Conservation (phyloP, 2,329 filamentous ascomycete genomes). For the Pestalotiopsis sp. region DNA sequence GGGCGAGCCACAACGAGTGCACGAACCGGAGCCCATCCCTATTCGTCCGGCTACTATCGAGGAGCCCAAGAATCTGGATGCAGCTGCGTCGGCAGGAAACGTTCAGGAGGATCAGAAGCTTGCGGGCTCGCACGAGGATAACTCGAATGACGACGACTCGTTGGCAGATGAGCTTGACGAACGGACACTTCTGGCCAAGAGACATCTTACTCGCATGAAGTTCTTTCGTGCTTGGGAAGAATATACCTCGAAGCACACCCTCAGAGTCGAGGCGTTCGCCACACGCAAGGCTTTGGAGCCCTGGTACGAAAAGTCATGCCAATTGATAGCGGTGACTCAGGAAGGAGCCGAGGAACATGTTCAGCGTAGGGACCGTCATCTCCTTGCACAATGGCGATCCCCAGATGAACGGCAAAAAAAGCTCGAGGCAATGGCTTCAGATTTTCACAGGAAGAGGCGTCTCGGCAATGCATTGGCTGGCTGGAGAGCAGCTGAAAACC, state of each 20-base stretch:
- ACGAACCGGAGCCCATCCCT: neutral
- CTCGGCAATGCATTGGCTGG: constrained; percentile 3
- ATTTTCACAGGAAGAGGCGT: constrained; percentile 7
- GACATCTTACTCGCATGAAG: constrained; percentile 36
- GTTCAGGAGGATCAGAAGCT: neutral
- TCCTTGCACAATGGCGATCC: constrained; percentile 13
- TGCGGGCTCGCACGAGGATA: neutral
- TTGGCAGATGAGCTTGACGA: constrained; percentile 22
- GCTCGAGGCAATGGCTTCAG: constrained; percentile 10
- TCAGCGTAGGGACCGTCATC: neutral
- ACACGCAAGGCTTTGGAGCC: constrained; percentile 13
- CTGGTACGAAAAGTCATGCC: constrained; percentile 13
- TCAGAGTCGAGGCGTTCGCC: constrained; percentile 25
- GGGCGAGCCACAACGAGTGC: neutral
- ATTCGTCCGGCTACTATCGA: neutral
- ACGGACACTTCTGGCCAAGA: constrained; percentile 31
- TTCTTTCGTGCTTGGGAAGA: constrained; percentile 34
- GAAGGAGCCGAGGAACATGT: constrained; percentile 9
- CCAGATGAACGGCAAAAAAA: constrained; percentile 11
- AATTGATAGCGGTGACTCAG: neutral
- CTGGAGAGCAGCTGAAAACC: constrained; percentile 14
- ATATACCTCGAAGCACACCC: constrained; percentile 27
- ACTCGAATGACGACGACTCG: too few species aligned
- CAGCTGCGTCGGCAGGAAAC: neutral
- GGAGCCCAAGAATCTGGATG: neutral